These are phyloP conservation scores for Saccharomyces hybrid DNA, from an alignment of 1,139 yeast species.

Conservation along the genomic window DNA sequence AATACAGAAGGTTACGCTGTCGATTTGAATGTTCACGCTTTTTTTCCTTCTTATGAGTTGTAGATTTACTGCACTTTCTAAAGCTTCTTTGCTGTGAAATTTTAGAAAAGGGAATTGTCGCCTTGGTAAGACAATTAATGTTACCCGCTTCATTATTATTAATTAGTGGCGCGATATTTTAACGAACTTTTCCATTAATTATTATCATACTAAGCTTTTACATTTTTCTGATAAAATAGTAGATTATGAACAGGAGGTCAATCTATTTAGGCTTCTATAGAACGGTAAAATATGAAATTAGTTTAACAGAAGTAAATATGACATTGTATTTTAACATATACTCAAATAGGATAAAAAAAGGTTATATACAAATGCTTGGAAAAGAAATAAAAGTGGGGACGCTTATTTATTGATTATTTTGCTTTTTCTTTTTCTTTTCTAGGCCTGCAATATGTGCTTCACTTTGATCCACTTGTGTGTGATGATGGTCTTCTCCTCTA, in stretches of 20 bases:
- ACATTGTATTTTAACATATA: neutral
- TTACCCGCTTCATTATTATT: neutral
- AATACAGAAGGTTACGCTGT: neutral
- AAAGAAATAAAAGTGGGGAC: neutral
- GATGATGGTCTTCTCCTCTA: slow-evolving; percentile 55
- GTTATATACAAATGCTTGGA: neutral
- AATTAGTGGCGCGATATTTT: neutral
- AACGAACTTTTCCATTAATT: neutral
- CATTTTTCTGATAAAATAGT: neutral
- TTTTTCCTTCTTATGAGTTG: neutral
- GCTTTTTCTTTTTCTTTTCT: slow-evolving; percentile 64
- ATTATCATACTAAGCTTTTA: neutral
- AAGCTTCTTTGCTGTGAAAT: neutral
- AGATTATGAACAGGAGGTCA: neutral
- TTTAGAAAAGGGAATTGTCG: neutral
- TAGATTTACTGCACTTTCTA: neutral
- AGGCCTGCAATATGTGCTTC: slow-evolving; percentile 93
- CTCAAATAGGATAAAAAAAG: neutral
- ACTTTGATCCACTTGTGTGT: slow-evolving; percentile 83
- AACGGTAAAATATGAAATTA: neutral
- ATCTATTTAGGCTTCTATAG: neutral
- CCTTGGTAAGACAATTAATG: too few relatives aligned
- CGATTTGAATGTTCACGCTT: neutral
- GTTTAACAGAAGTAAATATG: neutral
- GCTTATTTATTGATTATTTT: slow-evolving; percentile 11